Evolutionary conservation across 441 rosid species (phyloP).

Genomic region (Sinapis alba): DNA sequence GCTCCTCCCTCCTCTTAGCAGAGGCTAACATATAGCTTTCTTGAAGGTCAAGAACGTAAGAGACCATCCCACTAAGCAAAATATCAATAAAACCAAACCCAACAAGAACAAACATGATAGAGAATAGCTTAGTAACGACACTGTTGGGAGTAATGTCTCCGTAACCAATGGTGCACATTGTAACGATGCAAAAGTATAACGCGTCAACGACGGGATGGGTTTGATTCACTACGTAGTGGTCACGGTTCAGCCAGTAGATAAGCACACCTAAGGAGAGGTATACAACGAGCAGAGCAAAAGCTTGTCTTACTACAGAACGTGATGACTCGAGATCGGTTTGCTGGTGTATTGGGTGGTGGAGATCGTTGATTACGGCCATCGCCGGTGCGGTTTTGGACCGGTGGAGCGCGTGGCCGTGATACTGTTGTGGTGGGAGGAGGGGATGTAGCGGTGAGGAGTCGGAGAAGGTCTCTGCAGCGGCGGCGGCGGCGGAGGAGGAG

Average conservation of each 20-base stretch:
- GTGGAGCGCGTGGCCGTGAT: constrained; percentile 45
- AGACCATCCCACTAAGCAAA: constrained; percentile 84
- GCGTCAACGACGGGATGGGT: constrained; percentile 95
- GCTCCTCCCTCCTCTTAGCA: constrained; percentile 40
- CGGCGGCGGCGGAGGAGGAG: not conserved
- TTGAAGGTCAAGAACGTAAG: constrained; percentile 91
- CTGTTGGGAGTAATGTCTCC: constrained; percentile 89
- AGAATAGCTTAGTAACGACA: constrained; percentile 73
- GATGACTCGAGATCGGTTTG: constrained; percentile 38
- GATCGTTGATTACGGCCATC: not conserved
- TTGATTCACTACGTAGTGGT: constrained; percentile 52
- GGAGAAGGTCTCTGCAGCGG: constrained; percentile 14
- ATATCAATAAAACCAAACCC: constrained; percentile 91
- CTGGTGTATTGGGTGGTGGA: not conserved
- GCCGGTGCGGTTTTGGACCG: not conserved
- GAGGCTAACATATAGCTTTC: constrained; percentile 75
- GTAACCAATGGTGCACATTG: constrained; percentile 97
- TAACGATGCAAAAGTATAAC: constrained; percentile 87
- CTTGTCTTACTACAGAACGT: constrained; percentile 62
- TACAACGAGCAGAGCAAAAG: constrained; percentile 52
- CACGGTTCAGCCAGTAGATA: constrained; percentile 71
- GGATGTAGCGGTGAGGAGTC: constrained; percentile 11
- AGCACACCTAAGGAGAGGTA: constrained; percentile 78
- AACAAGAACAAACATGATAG: constrained; percentile 81
- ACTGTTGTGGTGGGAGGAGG: not conserved